Evolutionary conservation across 1,284 basidiomycete genomes (phyloP).

Genomic region (Marasmius fiardii): DNA sequence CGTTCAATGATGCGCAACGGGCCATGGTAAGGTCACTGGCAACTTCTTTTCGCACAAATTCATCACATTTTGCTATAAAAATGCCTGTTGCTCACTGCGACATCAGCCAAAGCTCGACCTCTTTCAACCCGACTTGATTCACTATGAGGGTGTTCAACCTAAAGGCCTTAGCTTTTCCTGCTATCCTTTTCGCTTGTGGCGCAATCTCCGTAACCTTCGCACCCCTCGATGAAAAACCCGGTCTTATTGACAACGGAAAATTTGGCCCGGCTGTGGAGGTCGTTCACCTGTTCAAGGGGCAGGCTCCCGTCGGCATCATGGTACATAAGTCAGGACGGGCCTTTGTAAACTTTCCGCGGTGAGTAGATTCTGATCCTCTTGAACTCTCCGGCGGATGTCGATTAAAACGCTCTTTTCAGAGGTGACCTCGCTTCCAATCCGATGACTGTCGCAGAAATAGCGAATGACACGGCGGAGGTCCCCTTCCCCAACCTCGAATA

Average conservation of each 20-base stretch:
- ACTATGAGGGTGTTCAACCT: no score
- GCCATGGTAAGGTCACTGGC: no score
- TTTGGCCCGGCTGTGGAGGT: conserved; percentile 18
- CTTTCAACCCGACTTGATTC: no score
- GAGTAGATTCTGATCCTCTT: not conserved
- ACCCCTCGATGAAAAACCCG: conserved; percentile 13
- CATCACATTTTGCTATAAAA: no score
- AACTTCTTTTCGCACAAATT: no score
- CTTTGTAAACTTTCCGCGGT: conserved; percentile 18
- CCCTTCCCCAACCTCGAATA: conserved; percentile 16
- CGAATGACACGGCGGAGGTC: conserved; percentile 11
- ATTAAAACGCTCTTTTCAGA: not conserved
- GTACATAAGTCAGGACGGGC: conserved; percentile 16
- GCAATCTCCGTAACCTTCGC: not conserved
- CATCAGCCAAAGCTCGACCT: no score
- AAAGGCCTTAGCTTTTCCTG: no score
- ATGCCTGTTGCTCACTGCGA: no score
- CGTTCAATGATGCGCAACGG: no score
- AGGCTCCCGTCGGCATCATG: conserved; percentile 17
- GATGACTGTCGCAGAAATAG: conserved; percentile 16
- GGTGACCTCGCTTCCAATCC: conserved; percentile 14
- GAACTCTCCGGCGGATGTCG: not conserved
- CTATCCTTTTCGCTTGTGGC: no score
- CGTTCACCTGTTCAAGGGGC: conserved; percentile 15
- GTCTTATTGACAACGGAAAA: conserved; percentile 18